These are phyloP conservation scores for Claviceps humidiphila DNA, from an alignment of 2,329 filamentous ascomycete genomes.

Conservation along the genomic window DNA sequence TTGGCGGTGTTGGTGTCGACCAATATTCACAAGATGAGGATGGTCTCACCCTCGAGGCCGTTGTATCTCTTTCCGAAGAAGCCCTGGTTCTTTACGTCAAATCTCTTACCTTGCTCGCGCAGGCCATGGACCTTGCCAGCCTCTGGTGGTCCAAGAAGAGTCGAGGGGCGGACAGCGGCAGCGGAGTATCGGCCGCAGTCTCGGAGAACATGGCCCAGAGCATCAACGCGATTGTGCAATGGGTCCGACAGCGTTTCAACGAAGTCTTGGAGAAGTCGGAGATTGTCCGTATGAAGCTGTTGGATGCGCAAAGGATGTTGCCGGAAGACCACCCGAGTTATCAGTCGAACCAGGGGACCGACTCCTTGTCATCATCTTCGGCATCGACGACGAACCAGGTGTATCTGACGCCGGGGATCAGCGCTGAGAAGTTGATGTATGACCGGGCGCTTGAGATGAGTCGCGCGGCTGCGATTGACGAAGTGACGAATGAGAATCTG, in stretches of 20 bases:
- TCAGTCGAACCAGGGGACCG: slow-evolving; percentile 59
- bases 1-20: slow-evolving; percentile 48
- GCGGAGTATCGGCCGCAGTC: slow-evolving; percentile 23
- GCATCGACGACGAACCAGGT: slow-evolving; percentile 65
- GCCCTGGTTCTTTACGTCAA: slow-evolving; percentile 94
- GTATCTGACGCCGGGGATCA: slow-evolving; percentile 73
- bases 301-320: slow-evolving; percentile 73
- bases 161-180: slow-evolving; percentile 40
- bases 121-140: slow-evolving; percentile 90
- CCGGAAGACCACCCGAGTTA: slow-evolving; percentile 78
- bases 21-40: slow-evolving; percentile 47
- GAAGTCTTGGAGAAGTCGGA: slow-evolving; percentile 95
- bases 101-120: slow-evolving; percentile 74
- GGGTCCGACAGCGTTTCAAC: slow-evolving; percentile 89
- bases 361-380: slow-evolving; percentile 41
- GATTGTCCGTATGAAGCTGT: slow-evolving; percentile 75
- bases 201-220: slow-evolving; percentile 47
- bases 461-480: slow-evolving; percentile 82
- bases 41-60: slow-evolving; percentile 71
- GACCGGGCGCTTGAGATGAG: slow-evolving; percentile 97
- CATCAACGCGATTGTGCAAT: slow-evolving; percentile 90
- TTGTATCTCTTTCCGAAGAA: slow-evolving; percentile 82
- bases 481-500: slow-evolving; percentile 84
- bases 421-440: slow-evolving; percentile 95
- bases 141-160: slow-evolving; percentile 80